Conservation (phyloP, 2,329 filamentous ascomycete species). For the Pseudocercospora cruenta region DNA sequence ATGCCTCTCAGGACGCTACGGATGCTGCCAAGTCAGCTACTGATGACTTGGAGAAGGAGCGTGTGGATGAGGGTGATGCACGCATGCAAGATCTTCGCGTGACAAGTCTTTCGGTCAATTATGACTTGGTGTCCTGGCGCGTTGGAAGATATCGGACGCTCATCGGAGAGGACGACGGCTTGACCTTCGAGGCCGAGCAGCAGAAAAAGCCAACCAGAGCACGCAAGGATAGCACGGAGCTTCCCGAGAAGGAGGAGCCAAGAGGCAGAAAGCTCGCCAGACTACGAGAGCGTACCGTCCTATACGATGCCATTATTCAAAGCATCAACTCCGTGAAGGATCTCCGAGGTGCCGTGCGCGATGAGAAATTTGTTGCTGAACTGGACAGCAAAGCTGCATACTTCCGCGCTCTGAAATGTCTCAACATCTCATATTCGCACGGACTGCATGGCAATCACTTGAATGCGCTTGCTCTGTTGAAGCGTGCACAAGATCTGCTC, state of each 20-base stretch:
- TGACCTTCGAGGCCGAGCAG: slow-evolving; percentile 58
- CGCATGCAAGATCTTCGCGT: slow-evolving; percentile 93
- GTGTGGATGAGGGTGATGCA: slow-evolving; percentile 78
- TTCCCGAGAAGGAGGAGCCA: slow-evolving; percentile 62
- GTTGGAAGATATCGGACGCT: slow-evolving; percentile 90
- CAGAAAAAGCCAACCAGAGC: slow-evolving; percentile 58
- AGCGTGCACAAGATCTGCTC: slow-evolving; percentile 69
- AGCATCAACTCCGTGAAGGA: slow-evolving; percentile 89
- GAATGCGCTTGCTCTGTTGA: slow-evolving; percentile 84
- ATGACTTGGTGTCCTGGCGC: slow-evolving; percentile 90
- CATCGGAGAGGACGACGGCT: slow-evolving; percentile 80
- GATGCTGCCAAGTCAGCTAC: slow-evolving; percentile 93
- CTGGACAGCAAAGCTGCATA: slow-evolving; percentile 79
- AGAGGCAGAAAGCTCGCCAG: slow-evolving; percentile 75
- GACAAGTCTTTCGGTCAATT: slow-evolving; percentile 90
- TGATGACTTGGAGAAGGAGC: slow-evolving; percentile 83
- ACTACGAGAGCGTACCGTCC: slow-evolving; percentile 80
- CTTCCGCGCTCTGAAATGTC: slow-evolving; percentile 85
- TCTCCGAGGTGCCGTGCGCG: slow-evolving; percentile 84
- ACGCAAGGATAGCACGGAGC: slow-evolving; percentile 54
- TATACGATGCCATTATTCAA: slow-evolving; percentile 90
- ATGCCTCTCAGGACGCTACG: slow-evolving; percentile 87
- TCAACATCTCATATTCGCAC: slow-evolving; percentile 85
- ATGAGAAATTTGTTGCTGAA: slow-evolving; percentile 73
- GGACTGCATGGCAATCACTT: slow-evolving; percentile 70